phyloP scores from a whole-genome alignment of 495 filamentous ascomycete species.

The Cladorrhinum samala region DNA sequence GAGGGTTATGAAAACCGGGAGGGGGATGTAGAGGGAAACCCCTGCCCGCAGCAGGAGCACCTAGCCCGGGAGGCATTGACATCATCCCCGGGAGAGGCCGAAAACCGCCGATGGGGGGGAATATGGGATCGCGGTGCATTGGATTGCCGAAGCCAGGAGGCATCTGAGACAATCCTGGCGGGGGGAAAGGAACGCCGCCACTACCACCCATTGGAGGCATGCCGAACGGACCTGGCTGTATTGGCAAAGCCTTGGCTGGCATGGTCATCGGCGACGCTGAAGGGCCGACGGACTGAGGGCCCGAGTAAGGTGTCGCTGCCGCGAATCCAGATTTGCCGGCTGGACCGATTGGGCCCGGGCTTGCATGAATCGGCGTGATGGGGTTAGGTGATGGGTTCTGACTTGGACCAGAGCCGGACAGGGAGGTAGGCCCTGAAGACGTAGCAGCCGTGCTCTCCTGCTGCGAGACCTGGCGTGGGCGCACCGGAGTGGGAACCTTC shows the following conservation, averaged over 20 bases:
- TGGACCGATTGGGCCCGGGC: constrained; percentile 47
- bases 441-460: constrained; percentile 64
- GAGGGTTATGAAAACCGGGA: constrained; percentile 48
- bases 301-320: constrained; percentile 9
- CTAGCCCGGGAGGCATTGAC: constrained; percentile 51
- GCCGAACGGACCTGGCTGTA: constrained; percentile 35
- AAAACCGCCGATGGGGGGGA: constrained; percentile 41
- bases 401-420: constrained; percentile 46
- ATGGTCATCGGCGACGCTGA: constrained; percentile 18
- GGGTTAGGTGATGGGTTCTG: constrained; percentile 62
- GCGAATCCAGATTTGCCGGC: constrained; percentile 33
- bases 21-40: constrained; percentile 57
- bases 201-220: constrained; percentile 28
- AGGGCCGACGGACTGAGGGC: constrained; percentile 12
- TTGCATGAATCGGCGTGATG: constrained; percentile 50
- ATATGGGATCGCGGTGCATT: constrained; percentile 19
- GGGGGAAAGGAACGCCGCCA: constrained; percentile 24
- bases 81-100: constrained; percentile 42
- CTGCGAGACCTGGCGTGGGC: constrained; percentile 70
- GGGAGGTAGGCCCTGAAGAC: constrained; percentile 53
- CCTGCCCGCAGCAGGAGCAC: constrained; percentile 55
- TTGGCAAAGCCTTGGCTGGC: constrained; percentile 28
- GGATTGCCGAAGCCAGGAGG: constrained; percentile 37
- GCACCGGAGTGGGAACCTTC: constrained; percentile 73
- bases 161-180: constrained; percentile 26